Evolutionary conservation across 495 filamentous ascomycete species (phyloP).

Genomic region (Aspergillus sclerotioniger): DNA sequence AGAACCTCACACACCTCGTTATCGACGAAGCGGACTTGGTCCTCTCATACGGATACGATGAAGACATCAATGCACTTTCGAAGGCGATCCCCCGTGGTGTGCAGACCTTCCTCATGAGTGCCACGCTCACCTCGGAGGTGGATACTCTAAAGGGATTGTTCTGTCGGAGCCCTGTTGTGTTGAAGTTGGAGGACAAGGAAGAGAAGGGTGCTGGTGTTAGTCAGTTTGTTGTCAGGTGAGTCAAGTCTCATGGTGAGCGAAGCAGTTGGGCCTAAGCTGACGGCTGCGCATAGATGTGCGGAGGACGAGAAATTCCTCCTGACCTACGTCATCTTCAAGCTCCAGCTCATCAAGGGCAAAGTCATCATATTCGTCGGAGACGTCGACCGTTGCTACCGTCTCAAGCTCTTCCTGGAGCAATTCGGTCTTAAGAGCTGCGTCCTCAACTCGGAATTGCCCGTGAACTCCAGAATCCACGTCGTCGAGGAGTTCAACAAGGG

Average conservation of each 20-base stretch:
- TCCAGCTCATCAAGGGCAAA: slow-evolving; percentile 92
- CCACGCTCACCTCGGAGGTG: slow-evolving; percentile 83
- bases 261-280: slow-evolving; percentile 12
- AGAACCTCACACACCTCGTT: slow-evolving; percentile 72
- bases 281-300: slow-evolving; percentile 55
- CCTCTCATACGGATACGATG: slow-evolving; percentile 91
- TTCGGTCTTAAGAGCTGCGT: slow-evolving; percentile 94
- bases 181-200: slow-evolving; percentile 75
- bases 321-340: slow-evolving; percentile 89
- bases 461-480: slow-evolving; percentile 88
- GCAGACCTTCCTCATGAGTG: slow-evolving; percentile 91
- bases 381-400: slow-evolving; percentile 86
- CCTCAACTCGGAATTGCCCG: slow-evolving; percentile 89
- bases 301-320: slow-evolving; percentile 98
- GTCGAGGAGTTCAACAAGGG: slow-evolving; percentile 97
- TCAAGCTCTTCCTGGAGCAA: slow-evolving; percentile 95
- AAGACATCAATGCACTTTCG: slow-evolving; percentile 77
- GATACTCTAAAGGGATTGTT: slow-evolving; percentile 83
- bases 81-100: slow-evolving; percentile 76
- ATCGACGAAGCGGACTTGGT: slow-evolving; percentile 95
- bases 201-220: slow-evolving; percentile 69
- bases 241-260: neutral
- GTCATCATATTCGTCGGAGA: slow-evolving; percentile 92
- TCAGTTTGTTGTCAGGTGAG: slow-evolving; percentile 82
- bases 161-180: slow-evolving; percentile 72